These are phyloP conservation scores for Fusarium virguliforme DNA, from an alignment of 2,329 filamentous ascomycete species.

Conservation along the genomic window DNA sequence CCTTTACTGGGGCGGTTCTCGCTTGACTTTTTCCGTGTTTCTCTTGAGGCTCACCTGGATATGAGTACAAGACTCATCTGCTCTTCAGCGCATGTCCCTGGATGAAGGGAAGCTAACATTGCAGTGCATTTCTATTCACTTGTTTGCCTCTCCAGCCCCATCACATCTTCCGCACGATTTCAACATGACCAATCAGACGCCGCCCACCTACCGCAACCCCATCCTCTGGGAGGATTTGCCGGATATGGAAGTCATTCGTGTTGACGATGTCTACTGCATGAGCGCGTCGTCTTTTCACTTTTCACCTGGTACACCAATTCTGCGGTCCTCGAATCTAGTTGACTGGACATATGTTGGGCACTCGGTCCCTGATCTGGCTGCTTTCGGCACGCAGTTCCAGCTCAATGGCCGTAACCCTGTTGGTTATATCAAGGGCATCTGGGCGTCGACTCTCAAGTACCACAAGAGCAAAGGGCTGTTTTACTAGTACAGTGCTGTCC, in stretches of 20 bases:
- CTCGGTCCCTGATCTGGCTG: conserved; percentile 53
- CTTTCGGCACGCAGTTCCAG: conserved; percentile 49
- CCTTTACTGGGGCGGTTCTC: not conserved
- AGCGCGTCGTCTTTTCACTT: conserved; percentile 71
- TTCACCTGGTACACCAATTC: conserved; percentile 70
- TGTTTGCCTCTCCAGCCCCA: not conserved
- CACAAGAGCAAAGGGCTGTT: conserved; percentile 33
- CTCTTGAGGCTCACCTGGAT: no score
- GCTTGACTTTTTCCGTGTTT: no score
- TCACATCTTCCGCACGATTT: not conserved
- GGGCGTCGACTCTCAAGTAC: conserved; percentile 60
- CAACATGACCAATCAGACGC: not conserved
- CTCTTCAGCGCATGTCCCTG: no score
- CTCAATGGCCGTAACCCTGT: conserved; percentile 54
- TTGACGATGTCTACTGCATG: conserved; percentile 68
- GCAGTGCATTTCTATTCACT: no score
- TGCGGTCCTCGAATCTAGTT: conserved; percentile 69
- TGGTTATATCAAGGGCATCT: conserved; percentile 70
- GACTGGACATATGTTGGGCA: conserved; percentile 66
- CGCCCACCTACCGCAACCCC: conserved; percentile 58
- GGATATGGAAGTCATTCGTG: conserved; percentile 68
- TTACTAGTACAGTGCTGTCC: conserved; percentile 61
- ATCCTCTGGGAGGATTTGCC: conserved; percentile 70
- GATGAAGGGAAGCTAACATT: no score
- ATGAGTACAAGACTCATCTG: no score